These are phyloP conservation scores for Suhomyces choctaworum DNA, from an alignment of 1,139 yeast species.

Conservation along the genomic window DNA sequence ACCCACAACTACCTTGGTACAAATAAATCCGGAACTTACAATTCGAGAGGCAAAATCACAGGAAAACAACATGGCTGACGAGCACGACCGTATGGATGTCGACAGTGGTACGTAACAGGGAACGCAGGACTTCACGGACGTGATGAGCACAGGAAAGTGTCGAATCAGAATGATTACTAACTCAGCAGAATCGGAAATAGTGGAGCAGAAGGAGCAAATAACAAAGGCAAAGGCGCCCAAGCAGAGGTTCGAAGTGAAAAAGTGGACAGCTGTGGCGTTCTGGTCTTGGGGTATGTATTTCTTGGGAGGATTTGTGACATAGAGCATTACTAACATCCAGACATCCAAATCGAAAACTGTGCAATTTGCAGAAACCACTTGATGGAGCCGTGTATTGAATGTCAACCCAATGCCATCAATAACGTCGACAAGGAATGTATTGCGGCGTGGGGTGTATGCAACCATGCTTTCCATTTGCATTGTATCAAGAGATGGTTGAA, in stretches of 20 bases:
- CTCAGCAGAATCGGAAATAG: slow-evolving; percentile 14
- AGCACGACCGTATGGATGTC: slow-evolving; percentile 32
- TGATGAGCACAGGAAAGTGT: too few species aligned
- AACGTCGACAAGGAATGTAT: slow-evolving; percentile 78
- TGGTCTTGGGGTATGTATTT: slow-evolving; percentile 91
- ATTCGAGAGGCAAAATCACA: neutral
- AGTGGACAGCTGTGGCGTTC: slow-evolving; percentile 98
- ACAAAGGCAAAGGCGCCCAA: slow-evolving; percentile 22
- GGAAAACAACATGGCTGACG: slow-evolving; percentile 23
- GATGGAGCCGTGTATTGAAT: slow-evolving; percentile 98
- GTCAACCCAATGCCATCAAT: slow-evolving; percentile 79
- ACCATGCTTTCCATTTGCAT: slow-evolving; percentile 92
- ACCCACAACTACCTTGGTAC: neutral
- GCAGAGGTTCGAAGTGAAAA: slow-evolving; percentile 49
- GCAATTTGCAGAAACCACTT: slow-evolving; percentile 97
- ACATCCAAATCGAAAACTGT: slow-evolving; percentile 92
- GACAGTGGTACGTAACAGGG: slow-evolving; percentile 26
- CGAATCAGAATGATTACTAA: slow-evolving; percentile 12
- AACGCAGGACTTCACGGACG: too few species aligned
- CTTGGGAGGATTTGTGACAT: neutral
- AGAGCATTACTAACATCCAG: slow-evolving; percentile 31
- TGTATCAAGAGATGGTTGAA: slow-evolving; percentile 96
- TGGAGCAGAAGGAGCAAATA: slow-evolving; percentile 17
- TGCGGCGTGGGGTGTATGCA: slow-evolving; percentile 97
- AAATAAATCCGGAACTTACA: neutral